Evolutionary conservation across 139 green algal species (phyloP), one percentile per base, ranked within the genome.

Genomic region (Coccomyxa sp.): DNA sequence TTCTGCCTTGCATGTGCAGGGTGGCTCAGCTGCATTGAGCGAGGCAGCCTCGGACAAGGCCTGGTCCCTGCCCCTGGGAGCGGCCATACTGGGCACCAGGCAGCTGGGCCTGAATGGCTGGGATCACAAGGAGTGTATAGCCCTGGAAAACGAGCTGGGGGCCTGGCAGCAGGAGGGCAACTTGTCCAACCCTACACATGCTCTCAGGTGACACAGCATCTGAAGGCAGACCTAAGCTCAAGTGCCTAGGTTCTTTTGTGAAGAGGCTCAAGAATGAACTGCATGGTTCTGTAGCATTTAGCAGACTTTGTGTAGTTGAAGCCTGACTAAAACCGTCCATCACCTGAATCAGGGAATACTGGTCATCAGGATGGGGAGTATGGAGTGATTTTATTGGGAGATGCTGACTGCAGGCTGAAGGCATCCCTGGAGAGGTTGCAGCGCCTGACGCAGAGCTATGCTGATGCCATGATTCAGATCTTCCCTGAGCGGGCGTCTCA

Each of bases 61-160:
- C 24, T 97, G 93, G 93, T 77, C 86, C 37, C 80, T 89, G 55
- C 88, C 89, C 0, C 79, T 97, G 14, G 94, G 89, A 31, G 85
- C 88, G 0, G 82, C 93, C 9, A 88, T 97, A 73, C 83, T 96
- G 50, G 90, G 86, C 29, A 76, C 98, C 58, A 84, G 95, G 1
- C 88, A 98, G 77, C 39, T 98, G 79, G 95, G 93, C 16, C 87
- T 98, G 27, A 87, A 81, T 22, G 88, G 90, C 37, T 95, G 86
- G 85, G 58, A 86, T 44, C 78, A 79, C 6, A 55, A 72, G n/a
- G 95, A 98, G 88, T 96, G 93, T 77, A 79, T 95, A 70, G 90
- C 88, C 5, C 58, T 98, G 68, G 95, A 98, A 81, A 90, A 92
- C 38, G 95, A 98, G 84, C 83, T 98, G 33, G 75, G 85, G 22